phyloP scores from a whole-genome alignment of 1,284 basidiomycete genomes.

The Puccinia horiana region DNA sequence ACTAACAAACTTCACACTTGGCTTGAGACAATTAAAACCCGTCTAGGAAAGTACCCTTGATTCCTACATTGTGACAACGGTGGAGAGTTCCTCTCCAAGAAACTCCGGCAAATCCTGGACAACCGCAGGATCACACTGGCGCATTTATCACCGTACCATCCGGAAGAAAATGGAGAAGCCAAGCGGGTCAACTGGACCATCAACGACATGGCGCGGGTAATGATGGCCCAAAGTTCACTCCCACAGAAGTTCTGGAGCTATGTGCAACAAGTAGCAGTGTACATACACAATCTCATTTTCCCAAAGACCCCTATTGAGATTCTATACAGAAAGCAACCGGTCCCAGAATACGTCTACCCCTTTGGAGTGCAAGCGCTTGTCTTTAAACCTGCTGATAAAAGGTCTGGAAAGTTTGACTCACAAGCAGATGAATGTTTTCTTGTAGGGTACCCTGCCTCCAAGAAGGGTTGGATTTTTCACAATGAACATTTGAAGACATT shows the following conservation, averaged over 20 bases:
- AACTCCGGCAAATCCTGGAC: background rate
- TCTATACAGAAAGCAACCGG: background rate
- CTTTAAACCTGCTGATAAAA: background rate
- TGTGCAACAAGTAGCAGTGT: background rate
- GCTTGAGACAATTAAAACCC: background rate
- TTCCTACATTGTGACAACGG: background rate
- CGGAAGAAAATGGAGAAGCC: constrained; percentile 19
- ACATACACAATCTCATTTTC: constrained; percentile 14
- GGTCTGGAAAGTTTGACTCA: background rate
- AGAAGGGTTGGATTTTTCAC: constrained; percentile 8
- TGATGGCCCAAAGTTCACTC: background rate
- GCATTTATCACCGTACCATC: background rate
- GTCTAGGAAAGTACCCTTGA: background rate
- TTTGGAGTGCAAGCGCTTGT: constrained; percentile 18
- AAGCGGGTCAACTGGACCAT: constrained; percentile 28
- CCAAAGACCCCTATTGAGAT: background rate
- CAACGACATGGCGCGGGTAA: constrained; percentile 14
- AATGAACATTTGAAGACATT: background rate
- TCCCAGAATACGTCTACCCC: background rate
- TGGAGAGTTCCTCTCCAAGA: background rate
- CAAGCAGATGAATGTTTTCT: background rate
- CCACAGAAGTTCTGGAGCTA: constrained; percentile 25
- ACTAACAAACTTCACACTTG: background rate
- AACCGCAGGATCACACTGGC: background rate
- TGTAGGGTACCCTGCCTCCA: background rate